Evolutionary conservation across 1,139 yeast genomes (phyloP).

Genomic region (Keqinozyma sinolaborantium): DNA sequence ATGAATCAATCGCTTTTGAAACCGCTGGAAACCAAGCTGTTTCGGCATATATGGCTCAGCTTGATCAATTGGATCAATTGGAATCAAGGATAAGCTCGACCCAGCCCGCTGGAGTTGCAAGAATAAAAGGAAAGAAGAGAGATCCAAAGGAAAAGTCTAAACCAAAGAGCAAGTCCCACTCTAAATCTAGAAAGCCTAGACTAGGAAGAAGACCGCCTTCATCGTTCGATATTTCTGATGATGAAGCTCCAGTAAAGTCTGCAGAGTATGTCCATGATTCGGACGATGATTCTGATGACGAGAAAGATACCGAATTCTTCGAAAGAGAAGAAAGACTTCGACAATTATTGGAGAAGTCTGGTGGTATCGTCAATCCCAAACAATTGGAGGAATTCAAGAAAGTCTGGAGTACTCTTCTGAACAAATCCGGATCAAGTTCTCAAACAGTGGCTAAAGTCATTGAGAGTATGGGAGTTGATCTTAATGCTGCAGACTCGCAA

Average conservation of each 20-base stretch:
- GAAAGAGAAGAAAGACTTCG: constrained; percentile 57
- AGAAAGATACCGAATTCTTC: constrained; percentile 51
- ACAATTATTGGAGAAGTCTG: constrained; percentile 30
- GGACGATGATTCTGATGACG: constrained; percentile 68
- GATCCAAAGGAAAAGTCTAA: constrained; percentile 2
- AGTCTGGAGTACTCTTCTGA: constrained; percentile 29
- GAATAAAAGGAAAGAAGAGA: constrained; percentile 8
- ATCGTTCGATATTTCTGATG: constrained; percentile 18
- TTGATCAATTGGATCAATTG: constrained; percentile 31
- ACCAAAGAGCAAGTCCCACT: constrained; percentile 2
- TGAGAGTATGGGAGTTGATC: constrained; percentile 9
- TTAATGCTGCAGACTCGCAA: constrained; percentile 3
- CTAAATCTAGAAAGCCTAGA: constrained; percentile 1
- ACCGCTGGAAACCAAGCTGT: constrained; percentile 18
- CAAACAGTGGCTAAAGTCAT: constrained; percentile 23
- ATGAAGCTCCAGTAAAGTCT: constrained; percentile 28
- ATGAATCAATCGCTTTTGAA: constrained; percentile 35
- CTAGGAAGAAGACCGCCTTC: constrained; percentile 9
- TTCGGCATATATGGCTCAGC: constrained; percentile 18
- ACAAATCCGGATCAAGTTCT: constrained; percentile 7
- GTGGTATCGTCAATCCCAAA: constrained; percentile 36
- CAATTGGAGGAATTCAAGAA: constrained; percentile 36
- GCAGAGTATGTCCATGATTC: constrained; percentile 58
- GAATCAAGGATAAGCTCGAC: constrained; percentile 18
- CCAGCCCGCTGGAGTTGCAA: constrained; percentile 10